Evolutionary conservation across 495 filamentous ascomycete species (phyloP), one percentile per base, ranked within the genome.

Genomic region (Neurospora sp.): DNA sequence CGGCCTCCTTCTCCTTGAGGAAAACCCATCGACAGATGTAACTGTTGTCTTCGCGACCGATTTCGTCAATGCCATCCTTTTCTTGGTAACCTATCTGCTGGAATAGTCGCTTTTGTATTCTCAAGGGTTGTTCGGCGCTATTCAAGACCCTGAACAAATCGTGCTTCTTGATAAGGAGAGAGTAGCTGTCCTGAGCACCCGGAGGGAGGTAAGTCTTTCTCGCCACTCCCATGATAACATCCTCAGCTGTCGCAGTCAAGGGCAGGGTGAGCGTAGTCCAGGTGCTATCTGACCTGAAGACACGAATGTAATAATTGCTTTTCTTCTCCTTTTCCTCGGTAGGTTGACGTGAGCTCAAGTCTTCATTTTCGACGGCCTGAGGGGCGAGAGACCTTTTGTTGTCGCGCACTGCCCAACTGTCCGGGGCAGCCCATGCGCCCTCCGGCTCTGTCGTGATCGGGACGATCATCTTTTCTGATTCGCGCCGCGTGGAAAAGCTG

Each of bases 41-140:
- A 77, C 94, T 95, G 80, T 98, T 96, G 81, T 99, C 96, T 80
- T 99, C 96, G 61, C 96, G 89, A n/a, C 96, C 96, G 70, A 99
- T 90, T 72, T 98, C 96, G 77, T 98, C 95, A 53, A 98, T 89
- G 45, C 88, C 88, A 78, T 99, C 96, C 31, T 88, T 89, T 39
- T 91, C 87, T n/a, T 90, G 91, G 78, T 97, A 99, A 14, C 96
- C 96, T 39, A 94, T 91, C 81, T 98, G 93, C 81, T 97, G 92
- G 8, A 99, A 86, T 37, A 99, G 85, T 39, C 90, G 89, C 80
- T 97, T 98, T 78, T 99, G 96, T 76, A 99, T 94, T 47, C 93
- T 85, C 27, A 99, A 88, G 10, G 96, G 96, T 42, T 91, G 87
- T 80, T 99, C 96, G 38, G 86, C 87, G 8, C 88, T 85, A 47